Conservation (phyloP, 495 filamentous ascomycete genomes). For the Aspergillus sclerotioniger region DNA sequence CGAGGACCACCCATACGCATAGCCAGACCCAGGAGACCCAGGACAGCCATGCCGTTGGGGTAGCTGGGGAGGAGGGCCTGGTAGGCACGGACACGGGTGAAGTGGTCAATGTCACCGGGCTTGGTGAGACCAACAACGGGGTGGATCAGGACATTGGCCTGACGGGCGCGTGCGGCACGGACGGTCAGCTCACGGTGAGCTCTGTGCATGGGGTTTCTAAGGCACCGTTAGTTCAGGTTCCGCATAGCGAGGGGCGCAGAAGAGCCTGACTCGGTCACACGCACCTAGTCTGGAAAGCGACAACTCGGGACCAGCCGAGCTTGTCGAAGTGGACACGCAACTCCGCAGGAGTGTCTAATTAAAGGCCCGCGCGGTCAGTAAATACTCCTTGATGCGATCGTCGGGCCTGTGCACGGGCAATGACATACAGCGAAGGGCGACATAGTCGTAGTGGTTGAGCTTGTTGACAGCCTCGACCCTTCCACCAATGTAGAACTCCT, state of each 20-base stretch:
- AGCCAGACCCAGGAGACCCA: slow-evolving; percentile 90
- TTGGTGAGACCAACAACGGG: slow-evolving; percentile 98
- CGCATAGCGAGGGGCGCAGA: not conserved
- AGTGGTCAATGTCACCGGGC: slow-evolving; percentile 99
- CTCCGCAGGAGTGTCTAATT: slow-evolving; percentile 84
- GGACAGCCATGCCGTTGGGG: slow-evolving; percentile 98
- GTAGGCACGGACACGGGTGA: slow-evolving; percentile 98
- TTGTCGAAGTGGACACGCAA: slow-evolving; percentile 97
- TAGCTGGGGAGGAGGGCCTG: slow-evolving; percentile 95
- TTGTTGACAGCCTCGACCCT: slow-evolving; percentile 92
- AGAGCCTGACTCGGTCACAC: slow-evolving; percentile 1
- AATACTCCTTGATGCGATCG: not conserved
- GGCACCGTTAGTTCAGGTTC: slow-evolving; percentile 4
- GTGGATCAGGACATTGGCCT: slow-evolving; percentile 98
- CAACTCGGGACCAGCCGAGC: slow-evolving; percentile 93
- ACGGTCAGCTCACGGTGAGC: slow-evolving; percentile 97
- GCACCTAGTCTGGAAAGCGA: slow-evolving; percentile 86
- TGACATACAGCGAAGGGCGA: slow-evolving; percentile 82
- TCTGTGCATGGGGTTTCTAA: slow-evolving; percentile 95
- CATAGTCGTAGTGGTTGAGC: slow-evolving; percentile 98
- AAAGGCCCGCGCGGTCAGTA: slow-evolving; percentile 16
- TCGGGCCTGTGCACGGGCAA: not conserved
- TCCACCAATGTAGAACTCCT: slow-evolving; percentile 92
- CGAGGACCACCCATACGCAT: slow-evolving; percentile 99
- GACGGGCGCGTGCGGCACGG: slow-evolving; percentile 87